Base-by-base conservation (phyloP, 129 eudicot genomes). In the Centella asiatica region DNA sequence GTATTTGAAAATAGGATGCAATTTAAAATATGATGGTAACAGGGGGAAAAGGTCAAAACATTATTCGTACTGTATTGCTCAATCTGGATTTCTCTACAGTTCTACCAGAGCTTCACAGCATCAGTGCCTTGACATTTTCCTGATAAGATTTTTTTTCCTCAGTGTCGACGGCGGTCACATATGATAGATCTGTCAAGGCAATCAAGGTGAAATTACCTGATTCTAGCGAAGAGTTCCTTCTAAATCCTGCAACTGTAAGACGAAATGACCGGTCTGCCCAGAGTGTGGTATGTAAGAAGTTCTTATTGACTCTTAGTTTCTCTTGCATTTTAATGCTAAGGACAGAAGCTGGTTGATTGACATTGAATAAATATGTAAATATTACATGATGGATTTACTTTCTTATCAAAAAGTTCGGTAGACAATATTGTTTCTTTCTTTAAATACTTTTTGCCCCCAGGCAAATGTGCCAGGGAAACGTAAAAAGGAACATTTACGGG, bases 241-340 rank as follows among this genome's bases (percentile, higher is more conserved):
- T 93, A 70, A 86, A 93, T 72, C 99, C 99, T 15, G 99, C 99
- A 65, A 88, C 99, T 44, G 99, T 93, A 36, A 71, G 99, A 78
- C 82, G 99, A 57, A 93, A 93, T 59, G 99, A 93, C 57, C 90
- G 95, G 47, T 93, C 99, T 54, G 99, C 99, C 46, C 88, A 93
- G 71, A 93, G 99, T 82, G 99, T 88, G 99, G 99, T 93, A 80
- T 57, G 95, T 61, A 27, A 29, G 32, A 10, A 33, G n/a, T 19
- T 62, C 28, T 31, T 68, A 31, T 29, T 32, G 37, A 39, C 29
- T 31, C 24, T 56, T 56, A 56, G 17, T 15, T 29, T 32, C 7
- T 28, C 37, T 5, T 4, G 17, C 32, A 26, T 26, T 18, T 26
- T 20, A 6, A 13, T 24, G 22, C 11, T 34, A 25, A 2, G 60